These are phyloP conservation scores for Byssoonygena ceratinophila DNA, from an alignment of 2,329 filamentous ascomycete genomes.

Conservation along the genomic window DNA sequence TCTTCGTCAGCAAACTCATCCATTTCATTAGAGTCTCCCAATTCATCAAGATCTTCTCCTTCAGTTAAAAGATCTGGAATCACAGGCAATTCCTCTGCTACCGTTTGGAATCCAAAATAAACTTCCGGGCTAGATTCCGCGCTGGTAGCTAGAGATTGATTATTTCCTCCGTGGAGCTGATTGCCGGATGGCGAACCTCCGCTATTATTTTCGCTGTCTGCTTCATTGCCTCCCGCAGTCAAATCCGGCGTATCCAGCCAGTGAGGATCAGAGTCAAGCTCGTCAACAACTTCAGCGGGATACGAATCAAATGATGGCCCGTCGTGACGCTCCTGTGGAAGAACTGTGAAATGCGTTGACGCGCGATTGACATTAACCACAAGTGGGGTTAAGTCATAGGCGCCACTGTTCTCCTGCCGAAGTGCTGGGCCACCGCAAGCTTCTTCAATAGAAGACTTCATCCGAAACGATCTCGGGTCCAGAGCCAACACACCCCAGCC, in stretches of 20 bases:
- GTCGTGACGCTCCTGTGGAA: slow-evolving; percentile 14
- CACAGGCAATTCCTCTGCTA: not conserved
- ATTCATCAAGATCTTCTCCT: slow-evolving; percentile 3
- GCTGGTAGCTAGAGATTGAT: too few relatives aligned
- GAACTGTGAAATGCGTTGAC: slow-evolving; percentile 22
- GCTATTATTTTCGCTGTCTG: too few relatives aligned
- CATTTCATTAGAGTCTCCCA: slow-evolving; percentile 1
- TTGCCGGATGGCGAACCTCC: too few relatives aligned
- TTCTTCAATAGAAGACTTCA: slow-evolving; percentile 26
- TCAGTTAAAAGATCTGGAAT: not conserved
- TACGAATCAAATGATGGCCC: too few relatives aligned
- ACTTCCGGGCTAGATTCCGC: too few relatives aligned
- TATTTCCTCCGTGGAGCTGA: too few relatives aligned
- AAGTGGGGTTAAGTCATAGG: slow-evolving; percentile 22
- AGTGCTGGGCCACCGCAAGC: slow-evolving; percentile 33
- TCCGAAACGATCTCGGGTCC: slow-evolving; percentile 35
- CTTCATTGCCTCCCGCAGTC: too few relatives aligned
- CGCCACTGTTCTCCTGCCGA: slow-evolving; percentile 15
- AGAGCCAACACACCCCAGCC: slow-evolving; percentile 41
- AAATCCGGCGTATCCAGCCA: too few relatives aligned
- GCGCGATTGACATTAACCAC: slow-evolving; percentile 22
- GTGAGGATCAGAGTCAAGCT: too few relatives aligned
- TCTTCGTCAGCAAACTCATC: slow-evolving; percentile 17
- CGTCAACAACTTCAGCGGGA: too few relatives aligned
- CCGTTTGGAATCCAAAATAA: too few relatives aligned